Evolutionary conservation across 1,284 basidiomycete species (phyloP).

Genomic region (Ustilago xerochloae): DNA sequence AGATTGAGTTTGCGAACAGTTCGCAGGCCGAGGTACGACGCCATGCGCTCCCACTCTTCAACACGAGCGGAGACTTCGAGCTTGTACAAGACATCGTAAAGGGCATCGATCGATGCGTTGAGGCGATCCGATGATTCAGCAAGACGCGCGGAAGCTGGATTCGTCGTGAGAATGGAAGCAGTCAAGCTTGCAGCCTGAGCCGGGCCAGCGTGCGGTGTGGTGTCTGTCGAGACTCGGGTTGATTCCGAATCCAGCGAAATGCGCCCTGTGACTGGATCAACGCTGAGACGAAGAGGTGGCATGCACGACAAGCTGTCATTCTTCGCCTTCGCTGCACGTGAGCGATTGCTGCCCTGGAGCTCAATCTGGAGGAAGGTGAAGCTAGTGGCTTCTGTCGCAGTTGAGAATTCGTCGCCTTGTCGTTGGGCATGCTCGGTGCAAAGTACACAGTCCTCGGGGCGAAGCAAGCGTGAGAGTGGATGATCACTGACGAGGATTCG

Average conservation of each 20-base stretch:
- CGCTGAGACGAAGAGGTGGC: slow-evolving; percentile 38
- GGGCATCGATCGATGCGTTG: slow-evolving; percentile 39
- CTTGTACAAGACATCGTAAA: slow-evolving; percentile 46
- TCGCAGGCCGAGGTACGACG: slow-evolving; percentile 71
- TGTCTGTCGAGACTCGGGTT: not conserved
- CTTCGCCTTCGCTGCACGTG: not conserved
- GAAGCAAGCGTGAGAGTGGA: slow-evolving; percentile 32
- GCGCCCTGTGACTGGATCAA: slow-evolving; percentile 47
- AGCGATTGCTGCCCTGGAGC: slow-evolving; percentile 13
- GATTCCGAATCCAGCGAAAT: slow-evolving; percentile 37
- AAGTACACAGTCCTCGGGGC: slow-evolving; percentile 36
- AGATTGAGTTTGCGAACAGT: slow-evolving; percentile 78
- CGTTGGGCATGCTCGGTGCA: slow-evolving; percentile 27
- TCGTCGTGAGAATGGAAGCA: slow-evolving; percentile 29
- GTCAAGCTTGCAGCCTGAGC: slow-evolving; percentile 28
- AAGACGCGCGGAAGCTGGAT: slow-evolving; percentile 24
- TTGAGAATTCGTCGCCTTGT: slow-evolving; percentile 31
- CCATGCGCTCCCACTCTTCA: slow-evolving; percentile 62
- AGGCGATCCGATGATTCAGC: slow-evolving; percentile 47
- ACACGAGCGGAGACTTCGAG: slow-evolving; percentile 52
- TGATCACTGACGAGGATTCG: slow-evolving; percentile 45
- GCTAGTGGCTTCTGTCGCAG: slow-evolving; percentile 23
- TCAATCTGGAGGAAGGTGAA: slow-evolving; percentile 36
- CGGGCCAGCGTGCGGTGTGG: not conserved
- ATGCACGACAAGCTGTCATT: slow-evolving; percentile 8